Percentiles rank a stretch among this genome's conserved stretches.
Conservation (phyloP, 1,284 basidiomycete genomes). For the Irpex sp. region DNA sequence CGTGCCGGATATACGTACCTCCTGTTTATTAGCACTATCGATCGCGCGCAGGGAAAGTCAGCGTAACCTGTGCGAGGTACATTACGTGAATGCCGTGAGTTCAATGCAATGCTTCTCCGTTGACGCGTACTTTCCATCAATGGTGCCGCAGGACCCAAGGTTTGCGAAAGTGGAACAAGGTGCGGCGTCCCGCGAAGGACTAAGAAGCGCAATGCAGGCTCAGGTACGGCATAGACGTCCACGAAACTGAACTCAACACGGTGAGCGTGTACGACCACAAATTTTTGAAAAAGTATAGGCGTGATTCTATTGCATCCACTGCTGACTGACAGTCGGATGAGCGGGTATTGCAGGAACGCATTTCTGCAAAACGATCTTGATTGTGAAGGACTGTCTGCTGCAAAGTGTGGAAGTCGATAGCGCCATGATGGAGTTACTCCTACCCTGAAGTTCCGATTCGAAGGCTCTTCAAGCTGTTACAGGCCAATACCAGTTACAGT, state of each 20-base stretch:
- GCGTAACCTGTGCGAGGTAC: background rate
- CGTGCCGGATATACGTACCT: background rate
- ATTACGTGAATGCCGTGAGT: slow-evolving; percentile 2
- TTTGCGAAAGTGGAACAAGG: slow-evolving; percentile 1
- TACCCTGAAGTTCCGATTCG: too few species aligned
- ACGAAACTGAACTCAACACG: background rate
- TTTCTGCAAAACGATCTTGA: too few species aligned
- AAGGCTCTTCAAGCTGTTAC: background rate
- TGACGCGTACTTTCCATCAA: background rate
- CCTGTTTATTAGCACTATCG: background rate
- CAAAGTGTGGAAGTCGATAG: too few species aligned
- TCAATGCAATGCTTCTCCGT: background rate
- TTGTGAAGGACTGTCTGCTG: too few species aligned
- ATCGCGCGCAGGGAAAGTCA: background rate
- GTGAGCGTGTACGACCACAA: background rate
- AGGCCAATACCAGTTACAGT: background rate
- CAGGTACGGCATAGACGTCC: background rate
- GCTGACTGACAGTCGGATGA: too few species aligned
- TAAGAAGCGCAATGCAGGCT: background rate
- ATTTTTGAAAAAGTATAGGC: too few species aligned
- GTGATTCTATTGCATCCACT: too few species aligned
- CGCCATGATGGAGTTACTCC: too few species aligned
- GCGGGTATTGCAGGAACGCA: too few species aligned
- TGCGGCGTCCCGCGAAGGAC: background rate
- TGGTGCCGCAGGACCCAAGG: background rate